Conservation (phyloP, 257 asterid species). For the Mentha longifolia region DNA sequence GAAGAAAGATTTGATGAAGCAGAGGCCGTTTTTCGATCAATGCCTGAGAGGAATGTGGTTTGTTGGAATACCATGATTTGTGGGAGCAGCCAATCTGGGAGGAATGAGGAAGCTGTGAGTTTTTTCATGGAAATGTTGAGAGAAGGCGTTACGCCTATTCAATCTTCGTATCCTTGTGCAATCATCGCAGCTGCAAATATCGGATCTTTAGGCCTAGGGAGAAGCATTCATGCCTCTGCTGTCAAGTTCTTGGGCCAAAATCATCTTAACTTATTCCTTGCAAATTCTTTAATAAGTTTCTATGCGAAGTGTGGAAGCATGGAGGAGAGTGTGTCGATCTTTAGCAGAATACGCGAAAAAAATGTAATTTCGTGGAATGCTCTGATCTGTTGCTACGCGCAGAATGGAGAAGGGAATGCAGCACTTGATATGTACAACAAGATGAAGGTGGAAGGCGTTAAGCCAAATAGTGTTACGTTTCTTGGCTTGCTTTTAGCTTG, state of each 20-base stretch:
- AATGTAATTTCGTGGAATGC: constrained; percentile 89
- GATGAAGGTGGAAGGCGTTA: constrained; percentile 49
- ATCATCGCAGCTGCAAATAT: constrained; percentile 72
- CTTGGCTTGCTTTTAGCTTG: constrained; percentile 74
- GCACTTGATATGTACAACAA: constrained; percentile 50
- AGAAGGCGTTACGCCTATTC: constrained; percentile 59
- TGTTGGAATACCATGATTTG: constrained; percentile 86
- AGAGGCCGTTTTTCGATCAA: constrained; percentile 40
- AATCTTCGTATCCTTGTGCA: constrained; percentile 61
- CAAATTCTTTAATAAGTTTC: constrained; percentile 73
- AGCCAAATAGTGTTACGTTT: constrained; percentile 66
- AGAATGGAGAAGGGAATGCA: constrained; percentile 66
- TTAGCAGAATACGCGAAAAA: constrained; percentile 44
- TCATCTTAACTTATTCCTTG: constrained; percentile 47
- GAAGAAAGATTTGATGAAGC: constrained; percentile 67
- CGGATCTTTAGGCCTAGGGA: constrained; percentile 78
- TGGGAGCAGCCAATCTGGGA: constrained; percentile 73
- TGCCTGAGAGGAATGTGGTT: constrained; percentile 73
- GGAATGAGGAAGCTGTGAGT: constrained; percentile 72
- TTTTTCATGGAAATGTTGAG: constrained; percentile 73
- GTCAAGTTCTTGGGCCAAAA: constrained; percentile 66
- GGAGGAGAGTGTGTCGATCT: constrained; percentile 60
- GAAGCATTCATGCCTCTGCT: constrained; percentile 78
- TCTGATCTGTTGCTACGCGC: constrained; percentile 77
- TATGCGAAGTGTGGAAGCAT: constrained; percentile 88